Evolutionary conservation across 495 filamentous ascomycete genomes (phyloP).

Genomic region (Aspergillus leporis): DNA sequence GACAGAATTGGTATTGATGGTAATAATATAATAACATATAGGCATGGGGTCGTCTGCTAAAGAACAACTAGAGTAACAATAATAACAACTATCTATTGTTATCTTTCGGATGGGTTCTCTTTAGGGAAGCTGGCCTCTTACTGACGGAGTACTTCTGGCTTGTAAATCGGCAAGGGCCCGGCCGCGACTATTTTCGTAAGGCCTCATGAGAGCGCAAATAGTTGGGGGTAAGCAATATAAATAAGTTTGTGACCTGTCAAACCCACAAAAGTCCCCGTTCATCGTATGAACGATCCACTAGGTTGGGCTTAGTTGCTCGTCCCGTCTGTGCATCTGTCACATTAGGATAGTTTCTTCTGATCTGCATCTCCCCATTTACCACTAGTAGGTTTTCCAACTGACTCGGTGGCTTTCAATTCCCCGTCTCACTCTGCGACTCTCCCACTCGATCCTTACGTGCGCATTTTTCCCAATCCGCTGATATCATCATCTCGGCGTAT

Average conservation of each 20-base stretch:
- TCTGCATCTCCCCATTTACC: conserved; percentile 5
- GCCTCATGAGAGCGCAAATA: neutral
- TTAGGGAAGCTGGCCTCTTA: too few relatives aligned
- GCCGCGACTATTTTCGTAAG: neutral
- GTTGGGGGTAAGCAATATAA: neutral
- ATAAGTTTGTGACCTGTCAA: conserved; percentile 4
- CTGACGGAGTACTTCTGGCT: neutral
- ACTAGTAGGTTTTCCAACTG: conserved; percentile 1
- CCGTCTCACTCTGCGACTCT: neutral
- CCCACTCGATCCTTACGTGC: neutral
- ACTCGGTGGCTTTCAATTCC: neutral
- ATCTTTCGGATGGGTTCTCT: neutral
- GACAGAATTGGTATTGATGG: too few relatives aligned
- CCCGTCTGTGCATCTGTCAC: neutral
- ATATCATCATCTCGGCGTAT: neutral
- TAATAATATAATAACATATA: too few relatives aligned
- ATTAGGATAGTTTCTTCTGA: conserved; percentile 3
- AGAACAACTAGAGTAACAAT: too few relatives aligned
- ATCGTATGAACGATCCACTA: too few relatives aligned
- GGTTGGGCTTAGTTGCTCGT: neutral
- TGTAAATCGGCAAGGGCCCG: neutral
- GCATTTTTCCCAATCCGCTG: neutral
- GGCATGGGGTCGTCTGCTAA: too few relatives aligned
- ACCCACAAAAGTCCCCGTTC: neutral
- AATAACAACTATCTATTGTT: neutral